Base-by-base conservation (phyloP, 495 filamentous ascomycete genomes). In the Hypoxylon lienhwacheense region DNA sequence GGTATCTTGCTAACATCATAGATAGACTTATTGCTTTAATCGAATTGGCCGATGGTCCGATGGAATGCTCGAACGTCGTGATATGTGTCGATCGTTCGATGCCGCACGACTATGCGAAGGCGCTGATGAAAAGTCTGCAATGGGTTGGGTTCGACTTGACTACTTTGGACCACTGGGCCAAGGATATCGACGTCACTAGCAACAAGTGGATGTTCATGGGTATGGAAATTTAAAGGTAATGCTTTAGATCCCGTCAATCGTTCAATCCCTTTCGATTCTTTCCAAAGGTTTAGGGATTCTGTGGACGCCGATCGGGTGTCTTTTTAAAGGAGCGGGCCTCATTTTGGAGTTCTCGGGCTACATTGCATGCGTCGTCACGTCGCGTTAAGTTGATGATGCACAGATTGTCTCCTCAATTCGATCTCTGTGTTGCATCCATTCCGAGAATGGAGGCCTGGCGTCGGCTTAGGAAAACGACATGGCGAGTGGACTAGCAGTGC, bases 91-190 rank as follows among this genome's bases (percentile, higher is more conserved):
- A 89, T 62, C 84, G 90, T 39, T 75, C 70, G 15, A 77, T 79
- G 42, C 73, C 79, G 29, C 75, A 79, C 17, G 72, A 82, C 39
- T 74, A 84, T 33, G 73, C 80, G 42, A 77, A 83, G 55, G 76
- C 83, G 41, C 75, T 95, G 45, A 81, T 85, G 53, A 85, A 84
- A 61, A 89, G 89, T 48, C 80, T 97, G 26, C 87, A 91, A 59
- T 97, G 91, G 91, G 91, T 91, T 58, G 91, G 91, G 22, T 97
- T 96, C 61, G 86, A 85, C 63, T 76, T 90, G 42, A 84, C 84
- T 40, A 91, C 88, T 11, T 74, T 97, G 8, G 81, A 87, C 47
- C 77, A 81, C 35, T 96, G 89, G 87, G 77, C 80, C 1, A 55
- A 74, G 36, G 70, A 73, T 17, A 48, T 72, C 46, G 76, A 85